phyloP scores from a whole-genome alignment of 1,284 basidiomycete genomes.

The Hypsizygus ulmarius region DNA sequence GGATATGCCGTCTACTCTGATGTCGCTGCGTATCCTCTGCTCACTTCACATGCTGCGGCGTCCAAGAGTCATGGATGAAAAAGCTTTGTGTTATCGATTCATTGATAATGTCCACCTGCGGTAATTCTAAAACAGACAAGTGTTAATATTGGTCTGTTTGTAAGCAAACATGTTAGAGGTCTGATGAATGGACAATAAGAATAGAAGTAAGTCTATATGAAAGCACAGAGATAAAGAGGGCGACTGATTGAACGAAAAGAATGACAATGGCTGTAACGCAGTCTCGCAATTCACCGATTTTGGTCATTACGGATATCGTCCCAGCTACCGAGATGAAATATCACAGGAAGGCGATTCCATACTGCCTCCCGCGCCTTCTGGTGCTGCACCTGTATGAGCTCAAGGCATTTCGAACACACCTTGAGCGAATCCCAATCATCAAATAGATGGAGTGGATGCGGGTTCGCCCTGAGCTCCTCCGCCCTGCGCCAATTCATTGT shows the following conservation, averaged over 20 bases:
- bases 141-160: too few relatives aligned
- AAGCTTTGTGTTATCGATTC: too few relatives aligned
- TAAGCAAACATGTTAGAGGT: too few relatives aligned
- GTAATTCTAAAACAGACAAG: too few relatives aligned
- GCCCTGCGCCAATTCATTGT: slow-evolving; percentile 26
- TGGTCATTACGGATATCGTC: slow-evolving; percentile 34
- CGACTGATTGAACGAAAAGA: too few relatives aligned
- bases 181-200: too few relatives aligned
- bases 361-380: slow-evolving; percentile 32
- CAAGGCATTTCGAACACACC: slow-evolving; percentile 31
- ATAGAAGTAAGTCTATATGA: too few relatives aligned
- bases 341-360: slow-evolving; percentile 32
- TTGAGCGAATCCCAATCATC: slow-evolving; percentile 30
- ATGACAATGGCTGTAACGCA: too few relatives aligned
- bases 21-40: slow-evolving; percentile 33
- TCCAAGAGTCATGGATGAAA: slow-evolving; percentile 24
- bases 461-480: slow-evolving; percentile 29
- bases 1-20: slow-evolving; percentile 46
- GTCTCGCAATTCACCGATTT: slow-evolving; percentile 10
- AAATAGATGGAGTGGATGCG: slow-evolving; percentile 36
- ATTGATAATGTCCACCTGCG: too few relatives aligned
- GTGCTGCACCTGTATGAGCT: slow-evolving; percentile 27
- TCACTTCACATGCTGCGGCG: slow-evolving; percentile 33
- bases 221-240: too few relatives aligned
- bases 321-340: slow-evolving; percentile 37